Evolutionary conservation across 2,329 filamentous ascomycete species (phyloP).

Genomic region (Coniella vitis): DNA sequence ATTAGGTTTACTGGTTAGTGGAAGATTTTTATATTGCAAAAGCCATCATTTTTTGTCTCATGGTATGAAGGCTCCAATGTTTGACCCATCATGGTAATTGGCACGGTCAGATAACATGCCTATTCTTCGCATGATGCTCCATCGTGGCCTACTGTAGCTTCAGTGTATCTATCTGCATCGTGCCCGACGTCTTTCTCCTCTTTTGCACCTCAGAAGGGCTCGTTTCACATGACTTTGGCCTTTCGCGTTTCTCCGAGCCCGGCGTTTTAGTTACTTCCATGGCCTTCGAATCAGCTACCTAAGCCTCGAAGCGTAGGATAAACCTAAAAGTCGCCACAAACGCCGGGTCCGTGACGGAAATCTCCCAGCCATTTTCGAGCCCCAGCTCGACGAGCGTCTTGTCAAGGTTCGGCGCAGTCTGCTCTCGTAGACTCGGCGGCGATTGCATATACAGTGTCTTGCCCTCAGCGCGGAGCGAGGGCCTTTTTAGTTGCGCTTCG

Average conservation of each 20-base stretch:
- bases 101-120: too few species aligned
- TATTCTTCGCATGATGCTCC: background rate
- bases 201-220: background rate
- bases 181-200: background rate
- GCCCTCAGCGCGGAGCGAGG: constrained; percentile 69
- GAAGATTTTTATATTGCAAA: constrained; percentile 9
- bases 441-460: constrained; percentile 88
- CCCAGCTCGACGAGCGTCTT: constrained; percentile 70
- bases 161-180: background rate
- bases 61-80: too few species aligned
- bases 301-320: constrained; percentile 40
- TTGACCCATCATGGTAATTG: too few species aligned
- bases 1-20: constrained; percentile 4
- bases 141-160: background rate
- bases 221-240: background rate
- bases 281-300: constrained; percentile 4
- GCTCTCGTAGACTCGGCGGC: constrained; percentile 73
- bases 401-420: constrained; percentile 74
- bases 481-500: constrained; percentile 90
- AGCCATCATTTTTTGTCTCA: constrained; percentile 2
- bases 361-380: constrained; percentile 72
- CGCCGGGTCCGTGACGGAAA: constrained; percentile 88
- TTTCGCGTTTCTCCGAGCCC: background rate
- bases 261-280: background rate
- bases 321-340: constrained; percentile 65